Conservation (phyloP, 805 yeast genomes). For the Ogataea parapolymorpha region DNA sequence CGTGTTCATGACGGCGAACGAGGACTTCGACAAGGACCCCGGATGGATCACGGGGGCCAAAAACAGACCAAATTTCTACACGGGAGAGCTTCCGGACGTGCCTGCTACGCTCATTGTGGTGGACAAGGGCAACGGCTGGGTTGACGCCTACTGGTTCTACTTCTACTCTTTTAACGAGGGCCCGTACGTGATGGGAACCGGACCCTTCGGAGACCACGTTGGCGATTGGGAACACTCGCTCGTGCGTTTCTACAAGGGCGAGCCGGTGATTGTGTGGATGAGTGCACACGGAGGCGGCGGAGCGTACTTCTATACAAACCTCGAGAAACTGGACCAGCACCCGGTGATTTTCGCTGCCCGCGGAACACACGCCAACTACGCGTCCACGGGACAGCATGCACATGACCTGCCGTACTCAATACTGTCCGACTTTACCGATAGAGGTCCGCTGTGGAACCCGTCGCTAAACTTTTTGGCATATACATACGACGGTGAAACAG, state of each 20-base stretch:
- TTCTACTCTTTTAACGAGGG: conserved; percentile 93
- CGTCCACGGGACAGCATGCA: conserved; percentile 92
- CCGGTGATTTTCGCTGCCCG: conserved; percentile 88
- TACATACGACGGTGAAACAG: conserved; percentile 60
- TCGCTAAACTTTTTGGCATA: conserved; percentile 76
- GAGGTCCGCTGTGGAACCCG: conserved; percentile 97
- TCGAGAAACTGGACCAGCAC: conserved; percentile 59
- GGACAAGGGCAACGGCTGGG: conserved; percentile 92
- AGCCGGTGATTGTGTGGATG: conserved; percentile 89
- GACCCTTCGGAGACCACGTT: conserved; percentile 95
- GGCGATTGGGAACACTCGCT: conserved; percentile 98
- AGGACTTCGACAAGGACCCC: conserved; percentile 71
- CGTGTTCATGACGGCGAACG: conserved; percentile 60
- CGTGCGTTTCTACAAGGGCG: conserved; percentile 77
- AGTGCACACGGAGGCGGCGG: conserved; percentile 98
- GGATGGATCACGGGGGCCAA: conserved; percentile 78
- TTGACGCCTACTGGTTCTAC: conserved; percentile 95
- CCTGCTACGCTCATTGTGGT: conserved; percentile 81
- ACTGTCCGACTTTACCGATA: conserved; percentile 86
- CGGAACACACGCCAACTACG: conserved; percentile 97
- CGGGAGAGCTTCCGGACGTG: conserved; percentile 70
- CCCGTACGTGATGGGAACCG: conserved; percentile 95
- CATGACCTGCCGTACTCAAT: conserved; percentile 94
- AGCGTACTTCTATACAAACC: conserved; percentile 72
- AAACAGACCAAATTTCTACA: conserved; percentile 65